Evolutionary conservation across 495 filamentous ascomycete species (phyloP), one percentile per base, ranked within the genome.

Genomic region (Sabuloglossum arenarium): DNA sequence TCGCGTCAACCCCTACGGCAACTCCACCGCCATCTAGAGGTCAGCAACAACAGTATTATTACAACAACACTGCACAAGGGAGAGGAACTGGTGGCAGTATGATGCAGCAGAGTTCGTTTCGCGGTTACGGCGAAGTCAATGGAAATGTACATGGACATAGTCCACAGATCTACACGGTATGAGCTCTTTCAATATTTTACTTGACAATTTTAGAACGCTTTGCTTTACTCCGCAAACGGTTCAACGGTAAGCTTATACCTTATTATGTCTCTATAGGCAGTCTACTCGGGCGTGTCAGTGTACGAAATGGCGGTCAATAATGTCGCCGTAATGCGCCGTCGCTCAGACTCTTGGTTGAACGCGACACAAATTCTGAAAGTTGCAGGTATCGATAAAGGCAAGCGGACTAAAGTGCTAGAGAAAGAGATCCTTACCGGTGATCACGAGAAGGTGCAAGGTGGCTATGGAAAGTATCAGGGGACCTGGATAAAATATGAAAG

Each of bases 391-490:
- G 89, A 93, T 60, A 98, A 98, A 68, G 91, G 90, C 42, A 89
- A 93, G 64, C 79, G 91, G 53, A 97, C 91, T 49, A 98, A 98
- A 69, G 90, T 96, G 8, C 72, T 98, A 43, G 91, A 98, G 65
- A 96, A 95, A 67, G 91, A 97, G 68, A 96, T 98, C 56, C 79
- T 93, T 51, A 88, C 81, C 0, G 91, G 91, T 56, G 85, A 91
- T 62, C 90, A 98, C 66, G 91, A 98, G 64, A 98, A 97, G 71
- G 90, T 98, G 8, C 91, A 98, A 64, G 91, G 91, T 11, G 93
- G 91, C 8, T 98, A 98, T 64, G 91, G 91, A 52, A 95, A 95
- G 73, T 98, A 97, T 63, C 91, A 98, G 69, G 91, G 91, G 21
- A 98, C 91, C 2, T 98, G 91, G 91, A 91, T 97, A 54, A 86